Evolutionary conservation across 2,329 filamentous ascomycete species (phyloP), one percentile per base, ranked within the genome.

Genomic region (Laburnicola sp.): DNA sequence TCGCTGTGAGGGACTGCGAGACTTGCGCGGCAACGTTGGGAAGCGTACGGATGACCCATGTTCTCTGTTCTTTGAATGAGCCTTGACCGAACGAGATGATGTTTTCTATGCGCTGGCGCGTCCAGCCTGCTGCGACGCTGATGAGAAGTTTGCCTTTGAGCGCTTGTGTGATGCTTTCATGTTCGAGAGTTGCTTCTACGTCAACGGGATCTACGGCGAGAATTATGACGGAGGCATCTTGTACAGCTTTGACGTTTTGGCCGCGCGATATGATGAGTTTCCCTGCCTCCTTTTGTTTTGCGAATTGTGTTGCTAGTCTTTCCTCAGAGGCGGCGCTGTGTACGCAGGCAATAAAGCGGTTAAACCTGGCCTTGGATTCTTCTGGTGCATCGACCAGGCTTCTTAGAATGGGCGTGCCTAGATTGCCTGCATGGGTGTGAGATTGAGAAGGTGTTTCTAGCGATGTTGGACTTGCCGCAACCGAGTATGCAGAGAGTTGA

Each of bases 121-220:
- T 74, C 76, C 76, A 81, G 1, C 80, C 80, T 0, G 80, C 80
- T 1, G 74, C 76, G 0, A 82, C 74, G 56, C 79, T 82, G 62
- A 82, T 78, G 8, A 82, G 50, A 1, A 82, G 69, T 55, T 82
- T 82, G 3, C 66, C 62, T 0, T 63, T 57, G 1, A 82, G 46
- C 0, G 75, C 76, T 4, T 76, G 68, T 0, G 56, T 43, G 2
- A 81, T 57, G 0, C 72, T 74, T 0, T 71, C 60, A 35, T 75
- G 61, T 0, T 58, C 63, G 4, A 82, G 58, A 0, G 76, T 71
- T 0, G 56, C 34, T 8, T 69, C 59, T 2, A 81, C 71, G 23
- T 78, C 74, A 2, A 73, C 63, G 0, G 80, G 80, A 36, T 81
- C 77, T 2, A 76, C 74, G 2, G 68, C 79, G 1, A 82, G 67